A percentile compares a stretch with the other conserved stretches of the same genome.
Evolutionary conservation across 2,329 filamentous ascomycete species (phyloP).

Genomic region (Aspergillus caelatus): DNA sequence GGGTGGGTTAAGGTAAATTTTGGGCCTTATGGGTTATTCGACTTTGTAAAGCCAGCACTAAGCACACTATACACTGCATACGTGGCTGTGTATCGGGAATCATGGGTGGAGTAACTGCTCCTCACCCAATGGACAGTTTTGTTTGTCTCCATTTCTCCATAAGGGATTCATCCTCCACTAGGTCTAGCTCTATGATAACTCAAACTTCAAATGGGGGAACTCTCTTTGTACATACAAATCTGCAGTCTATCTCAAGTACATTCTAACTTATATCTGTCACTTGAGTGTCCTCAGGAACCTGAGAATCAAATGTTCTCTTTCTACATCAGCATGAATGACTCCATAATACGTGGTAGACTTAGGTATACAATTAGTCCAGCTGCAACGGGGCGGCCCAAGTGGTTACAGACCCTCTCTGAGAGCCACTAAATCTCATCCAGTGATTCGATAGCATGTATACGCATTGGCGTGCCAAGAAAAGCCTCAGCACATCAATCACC

Average conservation of each 20-base stretch:
- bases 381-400: background rate
- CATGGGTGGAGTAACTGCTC: background rate
- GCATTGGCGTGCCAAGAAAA: constrained; percentile 2
- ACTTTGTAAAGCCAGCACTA: too few species aligned
- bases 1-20: background rate
- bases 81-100: background rate
- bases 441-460: background rate
- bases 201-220: too few species aligned
- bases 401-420: constrained; percentile 1
- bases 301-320: too few species aligned
- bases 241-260: too few species aligned
- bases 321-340: too few species aligned
- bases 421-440: background rate
- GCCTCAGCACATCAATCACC: background rate
- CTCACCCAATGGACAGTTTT: background rate
- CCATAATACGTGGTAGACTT: too few species aligned
- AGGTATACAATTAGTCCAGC: background rate
- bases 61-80: background rate
- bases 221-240: too few species aligned
- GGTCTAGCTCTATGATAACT: background rate
- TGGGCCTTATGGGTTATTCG: too few species aligned
- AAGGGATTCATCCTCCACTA: background rate
- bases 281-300: too few species aligned
- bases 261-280: too few species aligned
- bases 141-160: background rate